Evolutionary conservation across 2,329 filamentous ascomycete genomes (phyloP).

Genomic region (Volutella citrinella): DNA sequence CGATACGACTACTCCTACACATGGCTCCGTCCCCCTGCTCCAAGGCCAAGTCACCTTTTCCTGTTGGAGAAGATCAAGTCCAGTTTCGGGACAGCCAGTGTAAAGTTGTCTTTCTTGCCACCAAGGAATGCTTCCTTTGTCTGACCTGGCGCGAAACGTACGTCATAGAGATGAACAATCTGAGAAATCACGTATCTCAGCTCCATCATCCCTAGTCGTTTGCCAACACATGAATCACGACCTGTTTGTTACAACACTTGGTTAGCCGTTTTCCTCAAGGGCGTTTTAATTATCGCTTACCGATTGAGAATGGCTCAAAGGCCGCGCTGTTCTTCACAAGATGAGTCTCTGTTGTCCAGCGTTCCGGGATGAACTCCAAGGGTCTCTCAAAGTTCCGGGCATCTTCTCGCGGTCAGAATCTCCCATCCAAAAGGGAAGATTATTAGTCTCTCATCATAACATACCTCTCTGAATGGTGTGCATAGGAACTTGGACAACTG

Average conservation of each 20-base stretch:
- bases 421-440: constrained; percentile 7
- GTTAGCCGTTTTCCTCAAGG: fast-evolving
- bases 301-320: constrained; percentile 32
- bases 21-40: no score
- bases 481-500: constrained; percentile 13
- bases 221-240: constrained; percentile 14
- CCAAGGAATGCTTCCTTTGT: constrained; percentile 1
- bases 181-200: constrained; percentile 10
- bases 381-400: constrained; percentile 26
- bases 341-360: constrained; percentile 32
- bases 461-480: constrained; percentile 33
- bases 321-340: constrained; percentile 29
- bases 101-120: constrained; percentile 5
- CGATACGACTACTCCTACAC: no score
- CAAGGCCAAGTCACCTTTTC: no score
- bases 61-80: constrained; percentile 11
- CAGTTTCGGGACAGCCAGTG: constrained; percentile 4
- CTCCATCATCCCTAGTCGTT: constrained; percentile 18
- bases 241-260: constrained; percentile 2
- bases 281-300: no score
- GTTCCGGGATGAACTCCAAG: constrained; percentile 35
- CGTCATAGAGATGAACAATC: constrained; percentile 9
- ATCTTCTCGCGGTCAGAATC: no score
- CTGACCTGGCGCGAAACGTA: constrained; percentile 2
- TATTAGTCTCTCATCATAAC: constrained; percentile 3